phyloP scores from a whole-genome alignment of 2,329 filamentous ascomycete genomes.

The Hansfordia pulvinata region DNA sequence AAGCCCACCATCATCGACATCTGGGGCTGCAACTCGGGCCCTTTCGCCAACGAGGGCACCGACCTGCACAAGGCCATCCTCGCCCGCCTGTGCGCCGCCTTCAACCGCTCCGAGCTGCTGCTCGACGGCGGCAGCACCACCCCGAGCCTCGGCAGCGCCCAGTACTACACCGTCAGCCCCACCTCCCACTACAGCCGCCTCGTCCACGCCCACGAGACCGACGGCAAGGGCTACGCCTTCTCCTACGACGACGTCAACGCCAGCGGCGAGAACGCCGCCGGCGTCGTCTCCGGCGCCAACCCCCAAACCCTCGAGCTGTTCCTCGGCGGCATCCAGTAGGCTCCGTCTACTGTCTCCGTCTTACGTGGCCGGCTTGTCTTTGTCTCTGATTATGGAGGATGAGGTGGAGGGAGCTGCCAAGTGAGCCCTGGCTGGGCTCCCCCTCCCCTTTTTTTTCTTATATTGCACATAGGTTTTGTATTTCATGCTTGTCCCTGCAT shows the following conservation, averaged over 20 bases:
- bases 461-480: no score
- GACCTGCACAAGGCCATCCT: conserved; percentile 7
- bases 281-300: not conserved
- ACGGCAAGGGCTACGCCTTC: conserved; percentile 37
- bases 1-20: conserved; percentile 22
- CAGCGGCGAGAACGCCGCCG: conserved; percentile 18
- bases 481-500: no score
- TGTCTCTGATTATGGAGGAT: no score
- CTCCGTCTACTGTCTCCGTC: no score
- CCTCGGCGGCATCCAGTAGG: not conserved
- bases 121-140: conserved; percentile 18
- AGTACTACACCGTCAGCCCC: conserved; percentile 14
- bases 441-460: no score
- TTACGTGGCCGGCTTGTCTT: no score
- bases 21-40: conserved; percentile 31
- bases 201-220: conserved; percentile 31
- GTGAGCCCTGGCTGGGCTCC: no score
- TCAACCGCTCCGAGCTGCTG: conserved; percentile 11
- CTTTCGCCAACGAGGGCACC: conserved; percentile 7
- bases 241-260: conserved; percentile 42
- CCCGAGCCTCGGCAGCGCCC: conserved; percentile 9
- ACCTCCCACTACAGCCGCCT: conserved; percentile 29
- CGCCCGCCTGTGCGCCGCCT: conserved; percentile 12
- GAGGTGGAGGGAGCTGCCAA: no score
- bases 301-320: not conserved